Conservation (phyloP, 192 early-diverging fungal species). For the Podochytrium sp. region DNA sequence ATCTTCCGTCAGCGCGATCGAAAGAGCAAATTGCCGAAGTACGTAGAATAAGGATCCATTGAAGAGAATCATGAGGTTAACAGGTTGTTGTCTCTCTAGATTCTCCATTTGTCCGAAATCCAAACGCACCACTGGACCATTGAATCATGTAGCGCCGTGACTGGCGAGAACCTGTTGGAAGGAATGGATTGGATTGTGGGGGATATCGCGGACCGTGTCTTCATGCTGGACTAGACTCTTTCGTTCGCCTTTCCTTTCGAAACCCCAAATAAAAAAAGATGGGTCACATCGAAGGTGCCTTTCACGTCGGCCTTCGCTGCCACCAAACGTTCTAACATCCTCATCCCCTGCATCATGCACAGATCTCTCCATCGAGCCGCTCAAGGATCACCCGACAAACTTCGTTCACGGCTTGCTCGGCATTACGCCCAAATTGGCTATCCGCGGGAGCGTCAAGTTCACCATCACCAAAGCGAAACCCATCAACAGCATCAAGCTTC, state of each 20-base stretch:
- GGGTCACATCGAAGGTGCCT: no score
- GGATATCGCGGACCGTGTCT: slow-evolving; percentile 90
- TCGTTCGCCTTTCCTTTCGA: no score
- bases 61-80: neutral
- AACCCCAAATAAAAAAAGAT: no score
- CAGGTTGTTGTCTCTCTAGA: slow-evolving; percentile 36
- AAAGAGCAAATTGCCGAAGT: slow-evolving; percentile 75
- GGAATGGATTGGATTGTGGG: slow-evolving; percentile 94
- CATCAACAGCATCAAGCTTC: slow-evolving; percentile 21
- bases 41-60: no score
- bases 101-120: slow-evolving; percentile 72
- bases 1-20: slow-evolving; percentile 81
- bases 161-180: slow-evolving; percentile 79
- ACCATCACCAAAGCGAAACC: slow-evolving; percentile 1
- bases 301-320: neutral
- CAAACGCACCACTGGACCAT: slow-evolving; percentile 94
- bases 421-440: slow-evolving; percentile 7
- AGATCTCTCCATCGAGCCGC: slow-evolving; percentile 28
- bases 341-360: neutral
- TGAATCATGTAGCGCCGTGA: slow-evolving; percentile 86
- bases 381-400: neutral
- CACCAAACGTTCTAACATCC: neutral
- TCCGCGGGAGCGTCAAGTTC: slow-evolving; percentile 29
- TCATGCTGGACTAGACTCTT: slow-evolving; percentile 54
- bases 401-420: slow-evolving; percentile 25